Base-by-base conservation (phyloP, 176 grass and related monocot species). In the bread wheat (Triticum aestivum) region DNA sequence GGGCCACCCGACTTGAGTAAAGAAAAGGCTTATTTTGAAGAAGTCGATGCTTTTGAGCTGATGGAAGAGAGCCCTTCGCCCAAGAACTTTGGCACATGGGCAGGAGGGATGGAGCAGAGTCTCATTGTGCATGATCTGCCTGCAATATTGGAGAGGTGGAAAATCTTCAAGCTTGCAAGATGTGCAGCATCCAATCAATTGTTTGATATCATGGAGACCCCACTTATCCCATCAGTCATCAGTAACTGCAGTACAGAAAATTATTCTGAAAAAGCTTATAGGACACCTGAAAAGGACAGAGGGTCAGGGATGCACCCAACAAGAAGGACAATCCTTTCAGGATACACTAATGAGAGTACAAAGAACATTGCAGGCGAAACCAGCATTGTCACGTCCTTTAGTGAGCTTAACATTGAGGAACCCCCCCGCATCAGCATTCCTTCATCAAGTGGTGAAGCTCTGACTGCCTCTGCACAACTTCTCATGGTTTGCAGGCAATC, bases 11-110 rank as follows among this genome's bases (percentile, higher is more conserved):
- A 98, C 84, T 86, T 95, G n/a, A 89, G 56, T 42, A 95, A 98
- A 88, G 91, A 89, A 79, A 95, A 89, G 74, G 79, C 87, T 20
- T 98, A 98, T 87, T 98, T 95, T 87, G 81, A 92, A 88, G 91
- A 95, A 87, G 65, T 98, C 3, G 96, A 98, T 83, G 88, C 93
- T 68, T 95, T 82, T 83, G 91, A 95, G 51, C 86, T 98, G 44
- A 72, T 95, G 51, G 96, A 94, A 85, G 96, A 98, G 71, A 95
- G 91, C 23, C 96, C 96, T 79, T 95, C 96, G 1, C 91, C 96
- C 49, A 92, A 89, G 68, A 91, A 89, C 73, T 90, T 91, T 67
- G 69, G 73, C 69, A 92, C 93, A 1, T 98, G 96, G 96, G 49
- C n/a, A 21, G 69, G 45, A 75, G 88, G 86, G 47, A 76, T 81